Conservation (phyloP, 352 stramenopile species). For the Labyrinthula sp. region DNA sequence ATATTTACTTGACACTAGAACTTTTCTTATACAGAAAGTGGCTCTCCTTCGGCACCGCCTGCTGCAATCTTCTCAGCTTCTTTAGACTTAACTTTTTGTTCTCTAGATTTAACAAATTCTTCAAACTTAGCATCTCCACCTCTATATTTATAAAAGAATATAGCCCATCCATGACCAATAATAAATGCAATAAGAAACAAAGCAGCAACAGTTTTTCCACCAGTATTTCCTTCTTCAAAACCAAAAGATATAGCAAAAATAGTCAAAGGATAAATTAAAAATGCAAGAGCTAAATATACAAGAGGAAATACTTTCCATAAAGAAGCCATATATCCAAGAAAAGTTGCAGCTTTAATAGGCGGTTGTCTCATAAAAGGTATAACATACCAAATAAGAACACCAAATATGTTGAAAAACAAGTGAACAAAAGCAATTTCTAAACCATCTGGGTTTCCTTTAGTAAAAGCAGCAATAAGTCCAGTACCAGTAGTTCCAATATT, state of each 20-base stretch:
- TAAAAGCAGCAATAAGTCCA: slow-evolving; percentile 54
- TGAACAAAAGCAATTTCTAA: slow-evolving; percentile 64
- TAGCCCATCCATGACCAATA: too few species aligned
- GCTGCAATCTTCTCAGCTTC: too few species aligned
- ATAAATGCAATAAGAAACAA: too few species aligned
- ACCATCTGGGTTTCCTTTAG: slow-evolving; percentile 48
- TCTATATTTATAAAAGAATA: too few species aligned
- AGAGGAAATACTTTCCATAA: slow-evolving; percentile 38
- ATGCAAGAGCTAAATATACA: slow-evolving; percentile 42
- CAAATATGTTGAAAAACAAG: slow-evolving; percentile 70
- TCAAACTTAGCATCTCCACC: too few species aligned
- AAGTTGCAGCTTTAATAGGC: slow-evolving; percentile 46
- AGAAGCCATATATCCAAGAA: slow-evolving; percentile 43
- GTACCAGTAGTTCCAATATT: slow-evolving; percentile 70
- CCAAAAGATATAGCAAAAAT: slow-evolving; percentile 5
- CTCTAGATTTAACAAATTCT: too few species aligned
- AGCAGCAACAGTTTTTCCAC: too few species aligned
- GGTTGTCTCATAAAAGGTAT: slow-evolving; percentile 55
- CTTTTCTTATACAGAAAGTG: too few species aligned
- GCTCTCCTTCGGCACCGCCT: too few species aligned
- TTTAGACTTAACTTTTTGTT: too few species aligned
- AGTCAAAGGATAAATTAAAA: slow-evolving; percentile 26
- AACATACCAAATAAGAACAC: slow-evolving; percentile 66
- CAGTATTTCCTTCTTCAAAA: too few species aligned
- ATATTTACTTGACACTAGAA: too few species aligned